These are phyloP conservation scores for Quercus glauca DNA, from an alignment of 306 rosid species.

Conservation along the genomic window DNA sequence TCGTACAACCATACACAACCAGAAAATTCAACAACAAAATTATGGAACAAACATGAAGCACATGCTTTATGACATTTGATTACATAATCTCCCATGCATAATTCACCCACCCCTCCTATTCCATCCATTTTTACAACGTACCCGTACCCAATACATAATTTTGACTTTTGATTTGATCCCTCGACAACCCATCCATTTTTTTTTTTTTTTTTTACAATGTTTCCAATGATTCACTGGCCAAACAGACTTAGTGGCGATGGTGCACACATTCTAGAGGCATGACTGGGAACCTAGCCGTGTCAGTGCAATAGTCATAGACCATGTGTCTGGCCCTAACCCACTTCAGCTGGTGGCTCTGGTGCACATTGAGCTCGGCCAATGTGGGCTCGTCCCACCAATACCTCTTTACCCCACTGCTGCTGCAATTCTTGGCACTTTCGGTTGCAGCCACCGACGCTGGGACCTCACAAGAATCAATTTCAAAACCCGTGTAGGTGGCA, in stretches of 20 bases:
- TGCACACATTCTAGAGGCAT: conserved; percentile 74
- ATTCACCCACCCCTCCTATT: no score
- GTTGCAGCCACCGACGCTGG: conserved; percentile 25
- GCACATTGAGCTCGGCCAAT: conserved; percentile 54
- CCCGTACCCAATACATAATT: not conserved
- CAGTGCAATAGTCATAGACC: conserved; percentile 87
- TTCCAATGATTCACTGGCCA: no score
- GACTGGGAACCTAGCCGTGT: conserved; percentile 62
- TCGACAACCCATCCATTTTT: not conserved
- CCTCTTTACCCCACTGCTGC: conserved; percentile 50
- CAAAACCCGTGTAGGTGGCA: conserved; percentile 65
- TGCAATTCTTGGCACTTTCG: conserved; percentile 49
- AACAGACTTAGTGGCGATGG: conserved; percentile 44
- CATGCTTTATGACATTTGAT: conserved; percentile 25
- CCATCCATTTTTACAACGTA: not conserved
- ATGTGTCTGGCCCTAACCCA: conserved; percentile 92
- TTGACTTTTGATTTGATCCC: not conserved
- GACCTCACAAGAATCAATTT: conserved; percentile 66
- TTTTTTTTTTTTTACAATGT: not conserved
- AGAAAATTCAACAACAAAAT: not conserved
- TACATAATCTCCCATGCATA: not conserved
- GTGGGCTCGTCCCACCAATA: conserved; percentile 94
- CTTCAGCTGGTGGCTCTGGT: conserved; percentile 86
- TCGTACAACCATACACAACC: not conserved
- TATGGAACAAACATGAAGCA: conserved; percentile 40